phyloP scores from a whole-genome alignment of 768 basidiomycete genomes.

The Fibroporia radiculosa region DNA sequence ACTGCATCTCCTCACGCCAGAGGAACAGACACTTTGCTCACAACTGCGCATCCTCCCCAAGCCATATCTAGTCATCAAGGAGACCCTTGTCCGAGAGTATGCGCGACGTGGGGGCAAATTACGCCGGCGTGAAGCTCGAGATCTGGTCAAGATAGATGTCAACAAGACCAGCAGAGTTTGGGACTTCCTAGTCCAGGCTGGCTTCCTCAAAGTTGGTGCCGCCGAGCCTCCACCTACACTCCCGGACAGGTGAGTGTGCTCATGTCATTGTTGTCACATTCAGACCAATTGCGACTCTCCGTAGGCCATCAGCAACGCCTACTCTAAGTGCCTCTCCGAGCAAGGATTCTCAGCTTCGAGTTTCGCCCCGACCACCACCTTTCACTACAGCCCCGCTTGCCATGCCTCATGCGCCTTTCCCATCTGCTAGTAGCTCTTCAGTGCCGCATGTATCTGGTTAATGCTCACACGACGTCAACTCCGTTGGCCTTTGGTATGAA shows the following conservation, averaged over 20 bases:
- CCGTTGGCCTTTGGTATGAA: background rate
- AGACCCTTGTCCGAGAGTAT: conserved; percentile 89
- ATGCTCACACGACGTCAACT: background rate
- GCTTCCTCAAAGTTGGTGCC: conserved; percentile 59
- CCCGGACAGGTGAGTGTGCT: background rate
- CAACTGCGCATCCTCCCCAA: conserved; percentile 87
- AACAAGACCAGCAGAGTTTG: conserved; percentile 89
- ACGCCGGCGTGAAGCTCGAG: conserved; percentile 80
- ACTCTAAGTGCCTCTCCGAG: conserved; percentile 23
- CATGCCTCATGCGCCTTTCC: background rate
- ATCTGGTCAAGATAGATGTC: conserved; percentile 87
- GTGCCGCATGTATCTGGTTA: background rate
- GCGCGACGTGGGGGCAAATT: conserved; percentile 84
- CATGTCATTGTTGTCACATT: too few relatives aligned
- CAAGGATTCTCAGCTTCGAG: conserved; percentile 18
- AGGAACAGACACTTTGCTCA: conserved; percentile 85
- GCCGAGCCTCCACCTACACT: conserved; percentile 12
- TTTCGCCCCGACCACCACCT: conserved; percentile 19
- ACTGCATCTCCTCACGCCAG: conserved; percentile 80
- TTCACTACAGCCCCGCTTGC: conserved; percentile 17
- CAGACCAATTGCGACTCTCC: background rate
- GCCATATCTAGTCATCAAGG: conserved; percentile 94
- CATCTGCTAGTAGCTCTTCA: background rate
- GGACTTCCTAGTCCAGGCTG: conserved; percentile 87
- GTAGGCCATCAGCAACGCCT: conserved; percentile 20